Evolutionary conservation across 116 monocot genomes (phyloP), one percentile per base, ranked within the genome.

Genomic region (Papilionanthe hybrid): DNA sequence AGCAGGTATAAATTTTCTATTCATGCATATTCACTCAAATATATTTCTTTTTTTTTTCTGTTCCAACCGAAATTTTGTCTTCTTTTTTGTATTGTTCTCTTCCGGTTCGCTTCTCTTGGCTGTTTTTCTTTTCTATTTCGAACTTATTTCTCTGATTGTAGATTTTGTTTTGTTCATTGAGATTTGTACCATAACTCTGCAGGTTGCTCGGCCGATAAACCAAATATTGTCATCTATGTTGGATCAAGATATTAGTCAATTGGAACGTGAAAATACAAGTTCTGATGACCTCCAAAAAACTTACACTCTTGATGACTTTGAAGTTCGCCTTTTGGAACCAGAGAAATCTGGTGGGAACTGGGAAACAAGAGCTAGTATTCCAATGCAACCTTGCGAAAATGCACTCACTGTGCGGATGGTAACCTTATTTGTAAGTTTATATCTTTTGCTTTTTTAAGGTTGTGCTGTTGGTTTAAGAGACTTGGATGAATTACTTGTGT

Each of bases 311-410:
- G 98, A 98, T 69, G 98, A 98, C 82, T 98, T 98, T 88, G 98
- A 98, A 83, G 84, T 98, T 22, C 94, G 93, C 43, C 87, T 98
- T 82, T 76, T 98, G 55, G 94, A 98, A 81, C 84, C 86, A 41
- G 92, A 91, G 65, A 98, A 92, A 83, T 85, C 93, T 79, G 86
- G 91, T 63, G 85, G 89, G 32, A 82, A 76, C 5, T 98, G 98
- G 98, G 91, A 88, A 79, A 91, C 94, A 41, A 88, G 79, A 79
- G 89, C 91, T 76, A 91, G 88, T 17, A 90, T 98, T 79, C 83
- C 98, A 72, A 92, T 98, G 94, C 98, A 94, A 80, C 74, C 82
- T 44, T 98, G 87, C 75, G 98, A 98, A 77, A 87, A 94, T 91
- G 92, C 98, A 71, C 87, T 98, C 37, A 98, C 98, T 77, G 88